Evolutionary conservation across 1,284 basidiomycete genomes (phyloP).

Genomic region (Sanguinoderma infundibulare): DNA sequence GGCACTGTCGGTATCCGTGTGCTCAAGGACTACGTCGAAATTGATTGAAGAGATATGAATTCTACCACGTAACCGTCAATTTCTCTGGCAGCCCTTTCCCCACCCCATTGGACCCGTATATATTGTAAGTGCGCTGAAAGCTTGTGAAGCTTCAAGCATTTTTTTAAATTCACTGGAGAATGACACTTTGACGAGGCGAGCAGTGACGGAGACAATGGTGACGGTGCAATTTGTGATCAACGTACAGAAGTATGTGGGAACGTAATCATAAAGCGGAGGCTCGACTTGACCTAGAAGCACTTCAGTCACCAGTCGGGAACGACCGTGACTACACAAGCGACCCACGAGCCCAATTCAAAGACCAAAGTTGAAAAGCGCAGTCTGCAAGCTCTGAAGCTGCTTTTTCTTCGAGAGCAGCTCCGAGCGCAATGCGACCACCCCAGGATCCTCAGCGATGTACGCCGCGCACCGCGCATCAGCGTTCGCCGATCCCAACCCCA

Average conservation of each 20-base stretch:
- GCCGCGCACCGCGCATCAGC: constrained; percentile 41
- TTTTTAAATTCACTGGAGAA: too few relatives aligned
- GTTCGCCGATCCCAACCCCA: constrained; percentile 42
- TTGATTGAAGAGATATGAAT: background rate
- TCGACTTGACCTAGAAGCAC: too few relatives aligned
- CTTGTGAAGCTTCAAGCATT: too few relatives aligned
- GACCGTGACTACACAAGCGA: too few relatives aligned
- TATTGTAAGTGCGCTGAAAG: too few relatives aligned
- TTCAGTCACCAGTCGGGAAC: too few relatives aligned
- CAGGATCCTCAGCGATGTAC: constrained; percentile 49
- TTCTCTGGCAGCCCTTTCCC: too few relatives aligned
- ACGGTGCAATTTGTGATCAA: background rate
- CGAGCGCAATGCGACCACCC: constrained; percentile 39
- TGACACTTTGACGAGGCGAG: too few relatives aligned
- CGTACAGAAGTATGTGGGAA: too few relatives aligned
- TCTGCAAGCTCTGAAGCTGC: constrained; percentile 37
- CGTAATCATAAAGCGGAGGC: too few relatives aligned
- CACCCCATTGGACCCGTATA: too few relatives aligned
- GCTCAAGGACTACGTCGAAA: background rate
- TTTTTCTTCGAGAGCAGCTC: constrained; percentile 39
- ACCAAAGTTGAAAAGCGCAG: constrained; percentile 41
- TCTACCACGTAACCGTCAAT: background rate
- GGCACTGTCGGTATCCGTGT: constrained; percentile 20
- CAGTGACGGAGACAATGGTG: too few relatives aligned
- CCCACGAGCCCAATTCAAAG: background rate